Evolutionary conservation across 306 rosid species (phyloP).

Genomic region (Sechiopsis laciniata): DNA sequence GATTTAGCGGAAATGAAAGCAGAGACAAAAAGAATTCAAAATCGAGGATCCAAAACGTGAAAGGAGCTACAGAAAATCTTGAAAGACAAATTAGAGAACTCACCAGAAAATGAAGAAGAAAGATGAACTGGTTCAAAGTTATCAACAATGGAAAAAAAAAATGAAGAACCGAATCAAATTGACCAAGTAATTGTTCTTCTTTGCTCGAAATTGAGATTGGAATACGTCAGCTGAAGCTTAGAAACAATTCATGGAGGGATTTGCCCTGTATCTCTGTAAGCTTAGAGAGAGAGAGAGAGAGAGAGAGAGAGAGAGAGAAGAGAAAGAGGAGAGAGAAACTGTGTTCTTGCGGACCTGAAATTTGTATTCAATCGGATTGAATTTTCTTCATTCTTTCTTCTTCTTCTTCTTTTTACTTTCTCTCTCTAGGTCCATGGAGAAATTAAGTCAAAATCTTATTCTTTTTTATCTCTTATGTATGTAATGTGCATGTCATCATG

Average conservation of each 20-base stretch:
- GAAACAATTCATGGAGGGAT: constrained; percentile 12
- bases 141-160: neutral
- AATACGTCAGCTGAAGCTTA: constrained; percentile 16
- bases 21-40: constrained; percentile 29
- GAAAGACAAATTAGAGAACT: constrained; percentile 5
- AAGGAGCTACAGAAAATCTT: neutral
- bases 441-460: constrained; percentile 62
- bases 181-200: neutral
- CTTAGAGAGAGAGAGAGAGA: constrained; percentile 25
- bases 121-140: constrained; percentile 12
- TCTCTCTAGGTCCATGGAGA: no score
- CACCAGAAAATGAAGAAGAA: constrained; percentile 17
- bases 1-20: constrained; percentile 7
- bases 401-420: constrained; percentile 10
- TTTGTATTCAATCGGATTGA: constrained; percentile 77
- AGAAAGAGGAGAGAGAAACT: neutral
- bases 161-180: neutral
- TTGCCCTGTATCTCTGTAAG: constrained; percentile 30
- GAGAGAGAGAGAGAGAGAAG: constrained; percentile 24
- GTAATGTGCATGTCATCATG: neutral
- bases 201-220: neutral
- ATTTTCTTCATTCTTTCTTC: constrained; percentile 52
- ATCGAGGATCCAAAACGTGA: constrained; percentile 46
- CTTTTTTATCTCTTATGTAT: constrained; percentile 26
- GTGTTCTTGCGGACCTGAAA: constrained; percentile 90